Base-by-base conservation (phyloP, 2,329 filamentous ascomycete genomes). In the Apiospora malaysiana region DNA sequence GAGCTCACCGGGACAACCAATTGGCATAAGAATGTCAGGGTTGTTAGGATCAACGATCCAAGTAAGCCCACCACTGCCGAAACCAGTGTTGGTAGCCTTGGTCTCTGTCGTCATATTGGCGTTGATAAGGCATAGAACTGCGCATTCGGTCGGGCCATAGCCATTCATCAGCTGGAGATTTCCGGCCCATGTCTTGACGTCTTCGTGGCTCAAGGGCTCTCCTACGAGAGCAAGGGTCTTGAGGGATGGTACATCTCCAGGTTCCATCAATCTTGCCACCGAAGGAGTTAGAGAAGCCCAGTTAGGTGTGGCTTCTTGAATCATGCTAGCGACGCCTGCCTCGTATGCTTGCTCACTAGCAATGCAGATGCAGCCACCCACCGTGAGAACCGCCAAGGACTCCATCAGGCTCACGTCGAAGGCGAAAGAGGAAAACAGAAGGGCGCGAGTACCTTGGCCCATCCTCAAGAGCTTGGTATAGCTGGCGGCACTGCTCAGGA, bases 381-480 rank as follows among this genome's bases (percentile, higher is more conserved):
- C 65, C 0, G 66, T 65, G 2, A 71, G 59, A 6, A 46, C 43
- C 21, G 56, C 66, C 18, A 71, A 47, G 4, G 65, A 51, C 23
- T 71, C 70, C 63, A 56, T 68, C n/a, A 72, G n/a, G 25, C 69
- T 70, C 1, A 68, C 68, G 27, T 72, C 71, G 18, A 72, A 72
- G 9, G 56, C 59, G 65, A 66, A 72, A 1, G 71, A 71, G 18
- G 71, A 68, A n/a, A 72, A 71, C 21, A 70, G 71, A 32, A 72
- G 59, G 8, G 63, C 67, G 0, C 0, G 84, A 80, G 14, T 81
- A 84, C 83, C 1, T 86, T 87, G 68, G 87, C 86, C 71, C 89
- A 86, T 43, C 90, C 72, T n/a, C 66, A n/a, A 16, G 42, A 27
- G 43, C 45, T 63, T 27, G 25, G 49, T 43, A 23, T 66, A 66